phyloP scores from a whole-genome alignment of 768 basidiomycete genomes.

The Tephrocybe sp. region DNA sequence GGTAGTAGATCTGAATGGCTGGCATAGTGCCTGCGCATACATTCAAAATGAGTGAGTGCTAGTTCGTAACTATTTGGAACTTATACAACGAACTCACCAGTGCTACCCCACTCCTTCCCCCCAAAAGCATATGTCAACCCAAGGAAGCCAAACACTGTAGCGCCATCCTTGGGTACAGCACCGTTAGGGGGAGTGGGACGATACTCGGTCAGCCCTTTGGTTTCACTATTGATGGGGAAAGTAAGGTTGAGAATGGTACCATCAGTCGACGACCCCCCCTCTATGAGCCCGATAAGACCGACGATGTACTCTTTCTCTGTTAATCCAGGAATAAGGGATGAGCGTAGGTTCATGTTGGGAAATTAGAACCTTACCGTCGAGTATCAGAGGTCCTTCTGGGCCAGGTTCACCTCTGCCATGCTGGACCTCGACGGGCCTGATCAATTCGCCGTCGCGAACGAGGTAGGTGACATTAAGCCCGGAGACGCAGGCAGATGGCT shows the following conservation, averaged over 20 bases:
- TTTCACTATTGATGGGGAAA: background rate
- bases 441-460: too few relatives aligned
- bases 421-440: too few relatives aligned
- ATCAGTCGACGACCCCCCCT: background rate
- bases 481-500: too few relatives aligned
- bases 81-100: background rate
- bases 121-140: background rate
- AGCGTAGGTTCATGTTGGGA: too few relatives aligned
- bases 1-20: background rate
- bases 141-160: background rate
- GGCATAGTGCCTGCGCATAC: background rate
- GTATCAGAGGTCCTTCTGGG: too few relatives aligned
- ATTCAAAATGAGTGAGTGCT: background rate
- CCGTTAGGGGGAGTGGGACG: background rate
- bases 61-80: background rate
- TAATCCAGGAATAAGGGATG: background rate
- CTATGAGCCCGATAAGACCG: background rate
- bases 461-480: too few relatives aligned
- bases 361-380: too few relatives aligned
- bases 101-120: background rate
- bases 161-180: background rate
- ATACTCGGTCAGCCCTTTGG: background rate
- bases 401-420: too few relatives aligned
- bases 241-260: background rate
- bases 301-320: background rate